Evolutionary conservation across 768 basidiomycete species (phyloP), one percentile per base, ranked within the genome.

Genomic region (Termitomyces bulborhizus): DNA sequence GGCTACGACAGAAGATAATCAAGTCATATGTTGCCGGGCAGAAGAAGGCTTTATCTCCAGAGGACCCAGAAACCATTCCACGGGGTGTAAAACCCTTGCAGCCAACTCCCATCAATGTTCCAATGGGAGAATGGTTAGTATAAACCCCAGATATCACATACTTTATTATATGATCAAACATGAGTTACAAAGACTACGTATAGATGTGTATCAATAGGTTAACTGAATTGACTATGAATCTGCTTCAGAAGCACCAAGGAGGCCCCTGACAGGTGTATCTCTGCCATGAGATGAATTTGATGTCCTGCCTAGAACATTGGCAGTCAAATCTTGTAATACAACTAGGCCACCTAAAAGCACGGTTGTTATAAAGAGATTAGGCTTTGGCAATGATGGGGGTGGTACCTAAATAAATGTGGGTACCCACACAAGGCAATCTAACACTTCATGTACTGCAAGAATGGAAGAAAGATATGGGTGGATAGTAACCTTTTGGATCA

Each of bases 241-340:
- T 48, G 24, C 52, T 45, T 53, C 57, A 43, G 42, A 54, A 29
- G 44, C 31, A 26, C n/a, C 44, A 59, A 64, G 21, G 64, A 68
- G 57, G 57, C 66, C 63, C 59, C 64, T 66, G 24, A 71, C 68
- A 24, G 84, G 83, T 36, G 83, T 78, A 47, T 71, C 69, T 24
- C 77, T 81, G n/a, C 83, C 84, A 65, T 85, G 76, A 21, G 77
- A 79, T 29, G 84, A 85, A 55, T 72, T 80, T 0, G 84, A 84
- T 16, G 84, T 85, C 63, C 79, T 69, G 46, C 76, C 73, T 31
- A 65, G 54, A 59, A 61, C 65, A 63, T 69, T 73, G 37, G 60
- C 34, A 27, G 54, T 37, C 51, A 52, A 55, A 54, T 62, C 53
- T 51, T 66, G 60, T 34, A 63, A 50, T 49, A 41, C 64, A 59